Percentiles rank a stretch among this genome's conserved stretches.
phyloP scores from a whole-genome alignment of 139 green algal species.

The Coccomyxa sp. region DNA sequence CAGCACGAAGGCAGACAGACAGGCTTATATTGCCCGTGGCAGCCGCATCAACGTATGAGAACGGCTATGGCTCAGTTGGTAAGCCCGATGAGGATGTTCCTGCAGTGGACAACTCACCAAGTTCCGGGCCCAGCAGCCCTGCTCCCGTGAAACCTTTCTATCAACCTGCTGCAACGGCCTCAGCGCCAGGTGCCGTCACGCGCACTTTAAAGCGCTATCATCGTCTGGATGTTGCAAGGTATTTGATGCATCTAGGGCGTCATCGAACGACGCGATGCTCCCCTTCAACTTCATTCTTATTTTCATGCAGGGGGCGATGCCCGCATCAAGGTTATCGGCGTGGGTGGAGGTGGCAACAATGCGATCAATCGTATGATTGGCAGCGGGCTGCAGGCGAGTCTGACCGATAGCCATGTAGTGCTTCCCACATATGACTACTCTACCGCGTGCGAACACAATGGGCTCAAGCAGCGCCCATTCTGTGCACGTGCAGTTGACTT shows the following conservation, averaged over 20 bases:
- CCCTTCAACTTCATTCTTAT: background rate
- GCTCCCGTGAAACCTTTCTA: too few species aligned
- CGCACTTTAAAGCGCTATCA: background rate
- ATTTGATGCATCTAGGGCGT: background rate
- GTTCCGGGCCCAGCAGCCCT: too few species aligned
- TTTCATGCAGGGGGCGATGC: slow-evolving; percentile 50
- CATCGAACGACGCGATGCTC: background rate
- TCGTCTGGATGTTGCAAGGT: background rate
- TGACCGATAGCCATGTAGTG: too few species aligned
- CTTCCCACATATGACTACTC: too few species aligned
- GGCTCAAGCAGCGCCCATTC: too few species aligned
- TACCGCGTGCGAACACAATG: too few species aligned
- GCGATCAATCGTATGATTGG: slow-evolving; percentile 97
- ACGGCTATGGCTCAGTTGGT: background rate
- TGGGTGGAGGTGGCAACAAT: slow-evolving; percentile 93
- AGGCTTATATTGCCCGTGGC: background rate
- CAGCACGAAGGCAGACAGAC: too few species aligned
- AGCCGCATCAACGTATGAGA: background rate
- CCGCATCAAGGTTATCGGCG: slow-evolving; percentile 90
- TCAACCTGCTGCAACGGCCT: too few species aligned
- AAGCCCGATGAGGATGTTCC: background rate
- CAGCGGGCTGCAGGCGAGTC: slow-evolving; percentile 73
- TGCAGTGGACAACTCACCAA: background rate
- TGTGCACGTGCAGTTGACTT: too few species aligned
- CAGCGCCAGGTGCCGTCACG: background rate